Conservation (phyloP, 2,329 filamentous ascomycete species). For the Nemania diffusa region DNA sequence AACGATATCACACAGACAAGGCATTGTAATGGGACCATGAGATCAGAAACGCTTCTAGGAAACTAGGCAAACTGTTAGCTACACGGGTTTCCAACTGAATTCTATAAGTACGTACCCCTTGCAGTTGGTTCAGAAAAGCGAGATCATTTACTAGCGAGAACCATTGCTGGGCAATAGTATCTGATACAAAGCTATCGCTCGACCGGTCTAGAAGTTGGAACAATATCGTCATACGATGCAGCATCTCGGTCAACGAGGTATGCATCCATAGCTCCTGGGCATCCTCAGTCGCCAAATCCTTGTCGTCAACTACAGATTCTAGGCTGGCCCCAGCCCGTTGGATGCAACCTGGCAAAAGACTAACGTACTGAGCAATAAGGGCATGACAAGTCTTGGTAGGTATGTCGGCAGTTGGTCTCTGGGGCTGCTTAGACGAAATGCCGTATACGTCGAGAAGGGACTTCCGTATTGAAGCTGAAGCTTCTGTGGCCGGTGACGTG, state of each 20-base stretch:
- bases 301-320: slow-evolving; percentile 61
- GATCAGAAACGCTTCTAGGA: slow-evolving; percentile 49
- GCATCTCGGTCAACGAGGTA: slow-evolving; percentile 67
- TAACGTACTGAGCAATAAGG: slow-evolving; percentile 61
- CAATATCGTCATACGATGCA: slow-evolving; percentile 78
- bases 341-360: slow-evolving; percentile 60
- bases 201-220: slow-evolving; percentile 75
- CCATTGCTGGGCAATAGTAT: slow-evolving; percentile 73
- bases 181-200: slow-evolving; percentile 64
- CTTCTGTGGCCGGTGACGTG: slow-evolving; percentile 40
- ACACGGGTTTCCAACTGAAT: slow-evolving; percentile 45
- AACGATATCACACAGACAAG: slow-evolving; percentile 77
- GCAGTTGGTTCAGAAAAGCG: slow-evolving; percentile 74
- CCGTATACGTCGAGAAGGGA: slow-evolving; percentile 49
- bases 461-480: slow-evolving; percentile 46
- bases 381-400: slow-evolving; percentile 55
- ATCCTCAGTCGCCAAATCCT: slow-evolving; percentile 48
- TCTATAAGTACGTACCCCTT: slow-evolving; percentile 57
- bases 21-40: slow-evolving; percentile 74
- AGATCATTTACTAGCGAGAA: slow-evolving; percentile 76
- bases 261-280: slow-evolving; percentile 45
- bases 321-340: slow-evolving; percentile 60
- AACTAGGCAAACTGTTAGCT: slow-evolving; percentile 51
- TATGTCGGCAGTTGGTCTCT: slow-evolving; percentile 43
- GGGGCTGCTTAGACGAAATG: slow-evolving; percentile 47